Evolutionary conservation across 768 basidiomycete species (phyloP).

Genomic region (Tubosaeta sp.): DNA sequence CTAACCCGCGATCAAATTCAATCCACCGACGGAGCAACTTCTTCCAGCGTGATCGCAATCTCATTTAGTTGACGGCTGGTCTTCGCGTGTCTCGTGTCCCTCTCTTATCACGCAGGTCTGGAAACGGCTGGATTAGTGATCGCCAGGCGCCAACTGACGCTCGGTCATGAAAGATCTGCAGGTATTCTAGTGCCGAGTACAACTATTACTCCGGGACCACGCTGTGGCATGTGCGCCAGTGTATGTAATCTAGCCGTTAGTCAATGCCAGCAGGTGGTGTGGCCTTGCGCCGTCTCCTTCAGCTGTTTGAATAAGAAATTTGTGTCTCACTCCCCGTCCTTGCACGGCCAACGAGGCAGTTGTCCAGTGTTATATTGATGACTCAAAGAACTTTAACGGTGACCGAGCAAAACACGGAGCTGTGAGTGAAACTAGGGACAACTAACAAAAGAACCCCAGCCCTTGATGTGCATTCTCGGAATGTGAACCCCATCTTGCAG

Average conservation of each 20-base stretch:
- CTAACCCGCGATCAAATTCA: slow-evolving; percentile 37
- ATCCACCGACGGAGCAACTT: slow-evolving; percentile 29
- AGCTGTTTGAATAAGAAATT: slow-evolving; percentile 5
- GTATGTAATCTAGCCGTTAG: slow-evolving; percentile 24
- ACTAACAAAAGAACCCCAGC: slow-evolving; percentile 12
- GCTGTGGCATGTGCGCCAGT: slow-evolving; percentile 14
- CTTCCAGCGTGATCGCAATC: slow-evolving; percentile 25
- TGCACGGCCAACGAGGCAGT: slow-evolving; percentile 12
- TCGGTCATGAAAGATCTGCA: slow-evolving; percentile 35
- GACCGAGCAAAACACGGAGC: slow-evolving; percentile 14
- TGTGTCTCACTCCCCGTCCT: slow-evolving; percentile 6
- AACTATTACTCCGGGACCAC: slow-evolving; percentile 12
- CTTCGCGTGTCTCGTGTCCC: slow-evolving; percentile 13
- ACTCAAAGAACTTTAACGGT: slow-evolving; percentile 9
- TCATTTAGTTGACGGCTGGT: slow-evolving; percentile 18
- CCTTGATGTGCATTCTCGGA: slow-evolving; percentile 26
- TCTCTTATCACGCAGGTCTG: slow-evolving; percentile 25
- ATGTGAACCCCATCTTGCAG: slow-evolving; percentile 20
- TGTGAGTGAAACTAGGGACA: slow-evolving; percentile 14
- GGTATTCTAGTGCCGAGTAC: slow-evolving; percentile 20
- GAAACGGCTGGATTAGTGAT: slow-evolving; percentile 33
- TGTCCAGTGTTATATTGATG: slow-evolving; percentile 11
- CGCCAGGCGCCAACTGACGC: slow-evolving; percentile 29
- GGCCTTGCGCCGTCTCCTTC: slow-evolving; percentile 11
- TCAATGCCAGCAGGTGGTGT: slow-evolving; percentile 22